Evolutionary conservation across 768 basidiomycete genomes (phyloP), one percentile per base, ranked within the genome.

Genomic region (Crepidotus variabilis): DNA sequence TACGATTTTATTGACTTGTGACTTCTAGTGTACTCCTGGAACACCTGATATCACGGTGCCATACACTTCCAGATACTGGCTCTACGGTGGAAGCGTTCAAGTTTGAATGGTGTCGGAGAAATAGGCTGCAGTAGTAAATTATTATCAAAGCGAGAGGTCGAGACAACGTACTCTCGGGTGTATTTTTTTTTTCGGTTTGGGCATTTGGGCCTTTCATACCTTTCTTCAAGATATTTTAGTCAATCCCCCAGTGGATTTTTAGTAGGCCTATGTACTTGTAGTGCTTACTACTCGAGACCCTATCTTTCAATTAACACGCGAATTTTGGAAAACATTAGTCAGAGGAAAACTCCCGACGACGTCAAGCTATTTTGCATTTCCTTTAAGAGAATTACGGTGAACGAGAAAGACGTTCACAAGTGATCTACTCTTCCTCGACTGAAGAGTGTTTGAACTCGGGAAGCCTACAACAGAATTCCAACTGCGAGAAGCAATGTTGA

Each of bases 41-140:
- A 70, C 75, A 6, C 50, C 69, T 22, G 66, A 68, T 16, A 75
- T 83, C 22, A 67, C 67, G 6, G 79, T 84, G 48, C 80, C 80
- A 65, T 84, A 84, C 63, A 70, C 72, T 0, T 65, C 82, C 3
- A 76, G 75, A 56, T 85, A 84, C 61, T 81, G 80, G 39, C 16
- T 56, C 6, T 56, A 51, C 34, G 55, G 50, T 28, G 14, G 55
- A 9, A 47, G 6, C 33, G 46, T 56, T 18, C 43, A 33, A 6
- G 8, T 56, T 14, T 55, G 21, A 8, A 34, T 35, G 18, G 39
- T 20, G 13, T 28, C 28, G n/a, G n/a, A 28, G 28, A 28, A 28
- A 8, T 20, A 11, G 14, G 39, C 13, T 5, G 13, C 11, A 43
- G 39, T 11, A 43, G 18, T 11, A 43, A 43, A 16, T 43, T 43